phyloP scores from a whole-genome alignment of 257 asterid species.

The Solanum microdontum region DNA sequence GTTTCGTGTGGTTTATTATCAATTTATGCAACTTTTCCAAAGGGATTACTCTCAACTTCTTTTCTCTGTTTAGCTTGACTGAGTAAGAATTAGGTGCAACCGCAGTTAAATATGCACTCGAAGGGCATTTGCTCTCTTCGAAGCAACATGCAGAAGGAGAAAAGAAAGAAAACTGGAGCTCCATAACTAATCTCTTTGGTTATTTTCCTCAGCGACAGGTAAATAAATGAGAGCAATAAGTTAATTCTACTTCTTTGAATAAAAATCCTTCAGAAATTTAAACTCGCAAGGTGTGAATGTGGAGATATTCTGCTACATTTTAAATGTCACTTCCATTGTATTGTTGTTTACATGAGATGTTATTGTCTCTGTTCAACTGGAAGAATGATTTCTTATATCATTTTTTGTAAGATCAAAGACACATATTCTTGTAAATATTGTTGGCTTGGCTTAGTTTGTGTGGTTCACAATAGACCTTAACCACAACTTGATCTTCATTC shows the following conservation, averaged over 20 bases:
- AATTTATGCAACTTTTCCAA: too few species aligned
- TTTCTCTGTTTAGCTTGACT: neutral
- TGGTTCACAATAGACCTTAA: neutral
- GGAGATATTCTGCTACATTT: too few species aligned
- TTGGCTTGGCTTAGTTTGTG: neutral
- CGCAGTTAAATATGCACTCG: neutral
- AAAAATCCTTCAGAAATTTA: neutral
- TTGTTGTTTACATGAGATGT: neutral
- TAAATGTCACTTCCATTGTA: too few species aligned
- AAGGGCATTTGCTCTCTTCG: neutral
- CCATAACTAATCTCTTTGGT: neutral
- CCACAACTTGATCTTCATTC: neutral
- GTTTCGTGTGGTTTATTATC: neutral
- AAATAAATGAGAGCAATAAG: neutral
- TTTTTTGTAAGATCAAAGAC: neutral
- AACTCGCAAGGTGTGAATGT: neutral
- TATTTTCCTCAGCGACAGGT: neutral
- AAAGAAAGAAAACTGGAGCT: neutral
- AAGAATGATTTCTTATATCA: neutral
- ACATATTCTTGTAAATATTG: neutral
- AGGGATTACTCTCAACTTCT: too few species aligned
- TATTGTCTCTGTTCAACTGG: neutral
- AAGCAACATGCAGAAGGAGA: neutral
- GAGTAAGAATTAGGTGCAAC: neutral
- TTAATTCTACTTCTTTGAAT: neutral